phyloP scores from a whole-genome alignment of 192 early-diverging fungal species.

The Coemansia reversa region DNA sequence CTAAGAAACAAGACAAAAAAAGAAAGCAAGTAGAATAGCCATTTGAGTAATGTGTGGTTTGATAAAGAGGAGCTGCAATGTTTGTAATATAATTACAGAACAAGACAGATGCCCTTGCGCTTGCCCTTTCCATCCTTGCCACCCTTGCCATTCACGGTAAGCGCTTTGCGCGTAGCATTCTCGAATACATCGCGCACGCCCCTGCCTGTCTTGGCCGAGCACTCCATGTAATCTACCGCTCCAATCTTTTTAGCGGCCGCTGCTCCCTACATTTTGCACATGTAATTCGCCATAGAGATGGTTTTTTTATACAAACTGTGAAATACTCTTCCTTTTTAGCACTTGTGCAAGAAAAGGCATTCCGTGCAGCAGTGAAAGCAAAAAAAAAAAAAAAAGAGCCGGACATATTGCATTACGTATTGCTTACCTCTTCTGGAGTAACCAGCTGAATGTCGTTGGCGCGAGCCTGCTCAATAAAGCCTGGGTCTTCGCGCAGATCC shows the following conservation, averaged over 20 bases:
- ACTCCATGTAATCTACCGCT: constrained; percentile 85
- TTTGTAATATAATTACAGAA: constrained; percentile 33
- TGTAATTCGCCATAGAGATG: background rate
- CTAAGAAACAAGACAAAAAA: constrained; percentile 5
- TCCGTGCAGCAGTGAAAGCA: background rate
- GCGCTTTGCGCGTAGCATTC: constrained; percentile 80
- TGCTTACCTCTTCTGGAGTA: constrained; percentile 10
- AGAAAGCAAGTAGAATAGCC: background rate
- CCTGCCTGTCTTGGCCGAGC: constrained; percentile 61
- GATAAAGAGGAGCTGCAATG: constrained; percentile 1
- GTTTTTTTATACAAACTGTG: background rate
- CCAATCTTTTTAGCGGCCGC: constrained; percentile 79
- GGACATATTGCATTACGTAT: background rate
- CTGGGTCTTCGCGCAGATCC: constrained; percentile 39
- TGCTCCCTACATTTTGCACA: constrained; percentile 57
- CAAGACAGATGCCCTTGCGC: constrained; percentile 42
- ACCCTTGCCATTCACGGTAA: constrained; percentile 54
- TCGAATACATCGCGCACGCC: constrained; percentile 58
- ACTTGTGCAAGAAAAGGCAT: background rate
- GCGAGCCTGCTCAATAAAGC: constrained; percentile 46
- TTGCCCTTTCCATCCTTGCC: constrained; percentile 35
- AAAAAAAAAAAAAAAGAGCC: background rate
- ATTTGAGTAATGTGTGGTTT: constrained; percentile 5
- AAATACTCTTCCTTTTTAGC: background rate
- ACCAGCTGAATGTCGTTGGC: constrained; percentile 17